Evolutionary conservation across 768 basidiomycete species (phyloP).

Genomic region (Leccinum obscurum): DNA sequence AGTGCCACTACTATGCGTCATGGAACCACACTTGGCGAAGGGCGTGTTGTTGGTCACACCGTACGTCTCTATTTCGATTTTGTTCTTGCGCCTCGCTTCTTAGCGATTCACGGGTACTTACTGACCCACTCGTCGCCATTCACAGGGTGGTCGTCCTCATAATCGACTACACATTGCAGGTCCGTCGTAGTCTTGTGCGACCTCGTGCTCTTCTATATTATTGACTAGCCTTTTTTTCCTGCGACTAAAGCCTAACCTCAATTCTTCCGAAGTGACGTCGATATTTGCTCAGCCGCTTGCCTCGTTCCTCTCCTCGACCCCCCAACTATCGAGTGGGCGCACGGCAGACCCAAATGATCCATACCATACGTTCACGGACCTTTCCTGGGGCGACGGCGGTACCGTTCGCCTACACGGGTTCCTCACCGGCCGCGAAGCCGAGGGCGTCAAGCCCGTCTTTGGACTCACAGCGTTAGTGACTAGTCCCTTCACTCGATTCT

Average conservation of each 20-base stretch:
- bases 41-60: slow-evolving; percentile 79
- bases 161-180: slow-evolving; percentile 72
- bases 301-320: slow-evolving; percentile 63
- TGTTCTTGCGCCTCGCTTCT: neutral
- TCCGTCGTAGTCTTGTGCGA: slow-evolving; percentile 27
- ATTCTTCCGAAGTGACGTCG: slow-evolving; percentile 72
- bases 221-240: neutral
- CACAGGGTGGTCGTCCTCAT: slow-evolving; percentile 82
- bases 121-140: neutral
- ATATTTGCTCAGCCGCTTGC: slow-evolving; percentile 85
- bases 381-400: slow-evolving; percentile 42
- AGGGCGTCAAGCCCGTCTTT: slow-evolving; percentile 85
- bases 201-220: neutral
- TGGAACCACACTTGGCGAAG: slow-evolving; percentile 78
- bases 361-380: slow-evolving; percentile 68
- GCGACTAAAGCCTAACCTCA: slow-evolving; percentile 66
- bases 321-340: slow-evolving; percentile 60
- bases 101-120: neutral
- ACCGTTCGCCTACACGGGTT: slow-evolving; percentile 67
- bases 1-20: slow-evolving; percentile 71
- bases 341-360: slow-evolving; percentile 44
- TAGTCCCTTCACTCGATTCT: neutral
- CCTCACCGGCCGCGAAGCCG: slow-evolving; percentile 81
- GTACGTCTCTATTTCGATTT: slow-evolving; percentile 47
- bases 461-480: slow-evolving; percentile 80